These are phyloP conservation scores for Macadamia tetraphylla DNA, from an alignment of 164 flowering plant species.

Conservation along the genomic window DNA sequence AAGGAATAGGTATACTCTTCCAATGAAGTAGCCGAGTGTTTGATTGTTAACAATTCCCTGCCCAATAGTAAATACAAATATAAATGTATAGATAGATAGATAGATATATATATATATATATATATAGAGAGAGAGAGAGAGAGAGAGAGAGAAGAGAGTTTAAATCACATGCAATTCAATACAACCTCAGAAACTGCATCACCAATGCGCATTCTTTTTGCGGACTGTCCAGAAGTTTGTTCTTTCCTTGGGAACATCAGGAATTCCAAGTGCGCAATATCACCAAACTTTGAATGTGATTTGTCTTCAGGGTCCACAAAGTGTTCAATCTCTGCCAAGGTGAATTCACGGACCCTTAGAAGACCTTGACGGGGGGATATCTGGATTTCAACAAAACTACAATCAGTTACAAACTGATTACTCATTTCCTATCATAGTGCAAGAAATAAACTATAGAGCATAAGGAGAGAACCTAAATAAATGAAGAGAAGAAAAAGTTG, in stretches of 20 bases:
- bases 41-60: slow-evolving; percentile 93
- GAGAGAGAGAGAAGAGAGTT: not conserved
- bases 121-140: not conserved
- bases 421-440: not conserved
- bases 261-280: slow-evolving; percentile 76
- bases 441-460: not conserved
- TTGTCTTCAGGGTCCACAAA: slow-evolving; percentile 96
- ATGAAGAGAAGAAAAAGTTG: not conserved
- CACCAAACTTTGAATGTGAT: slow-evolving; percentile 76
- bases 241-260: slow-evolving; percentile 92
- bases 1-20: slow-evolving; percentile 86
- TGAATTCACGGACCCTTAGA: slow-evolving; percentile 89
- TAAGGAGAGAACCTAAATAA: not conserved
- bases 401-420: not conserved
- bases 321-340: slow-evolving; percentile 95
- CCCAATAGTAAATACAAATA: not conserved
- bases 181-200: slow-evolving; percentile 81
- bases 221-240: slow-evolving; percentile 67
- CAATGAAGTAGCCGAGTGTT: slow-evolving; percentile 92
- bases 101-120: not conserved
- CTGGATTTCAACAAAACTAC: slow-evolving; percentile 28
- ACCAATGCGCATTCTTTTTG: slow-evolving; percentile 53
- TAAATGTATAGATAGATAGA: not conserved
- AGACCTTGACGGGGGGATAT: slow-evolving; percentile 99
- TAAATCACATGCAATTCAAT: not conserved